Conservation (phyloP, 305 asterid species). For the Rubia peregrina region DNA sequence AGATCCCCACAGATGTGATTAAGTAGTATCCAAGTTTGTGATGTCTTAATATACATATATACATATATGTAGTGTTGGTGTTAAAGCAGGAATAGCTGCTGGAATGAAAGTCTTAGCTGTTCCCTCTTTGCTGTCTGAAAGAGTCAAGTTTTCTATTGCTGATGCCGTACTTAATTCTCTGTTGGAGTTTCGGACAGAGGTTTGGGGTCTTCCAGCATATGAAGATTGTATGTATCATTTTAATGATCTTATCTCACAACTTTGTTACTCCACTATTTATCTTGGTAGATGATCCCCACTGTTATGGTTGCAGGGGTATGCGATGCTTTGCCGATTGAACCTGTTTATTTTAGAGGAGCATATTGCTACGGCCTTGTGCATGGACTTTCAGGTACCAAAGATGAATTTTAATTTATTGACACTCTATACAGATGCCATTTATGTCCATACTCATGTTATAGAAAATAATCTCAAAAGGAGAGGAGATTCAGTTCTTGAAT, state of each 20-base stretch:
- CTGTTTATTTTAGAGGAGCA: conserved; percentile 44
- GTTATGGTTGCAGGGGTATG: conserved; percentile 50
- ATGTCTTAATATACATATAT: conserved; percentile 5
- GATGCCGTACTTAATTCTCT: conserved; percentile 67
- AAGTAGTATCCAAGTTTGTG: background rate
- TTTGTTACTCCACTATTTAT: conserved; percentile 3
- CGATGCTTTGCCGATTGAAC: conserved; percentile 59
- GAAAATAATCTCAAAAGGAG: background rate
- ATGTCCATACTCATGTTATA: background rate
- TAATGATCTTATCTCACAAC: background rate
- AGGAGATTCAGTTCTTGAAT: background rate
- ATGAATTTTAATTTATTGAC: background rate
- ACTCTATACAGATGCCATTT: background rate
- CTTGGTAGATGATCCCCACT: conserved; percentile 11
- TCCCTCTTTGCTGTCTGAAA: conserved; percentile 60
- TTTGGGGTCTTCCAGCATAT: conserved; percentile 89
- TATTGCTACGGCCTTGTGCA: conserved; percentile 48
- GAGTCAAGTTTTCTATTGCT: conserved; percentile 51
- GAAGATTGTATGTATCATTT: conserved; percentile 51
- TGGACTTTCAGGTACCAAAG: conserved; percentile 43
- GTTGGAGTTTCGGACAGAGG: conserved; percentile 61
- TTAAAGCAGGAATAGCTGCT: conserved; percentile 90
- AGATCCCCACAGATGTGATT: background rate
- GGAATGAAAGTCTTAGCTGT: conserved; percentile 90
- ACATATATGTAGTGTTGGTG: conserved; percentile 53